Evolutionary conservation across 2,329 filamentous ascomycete species (phyloP).

Genomic region (Penicillium sp.): DNA sequence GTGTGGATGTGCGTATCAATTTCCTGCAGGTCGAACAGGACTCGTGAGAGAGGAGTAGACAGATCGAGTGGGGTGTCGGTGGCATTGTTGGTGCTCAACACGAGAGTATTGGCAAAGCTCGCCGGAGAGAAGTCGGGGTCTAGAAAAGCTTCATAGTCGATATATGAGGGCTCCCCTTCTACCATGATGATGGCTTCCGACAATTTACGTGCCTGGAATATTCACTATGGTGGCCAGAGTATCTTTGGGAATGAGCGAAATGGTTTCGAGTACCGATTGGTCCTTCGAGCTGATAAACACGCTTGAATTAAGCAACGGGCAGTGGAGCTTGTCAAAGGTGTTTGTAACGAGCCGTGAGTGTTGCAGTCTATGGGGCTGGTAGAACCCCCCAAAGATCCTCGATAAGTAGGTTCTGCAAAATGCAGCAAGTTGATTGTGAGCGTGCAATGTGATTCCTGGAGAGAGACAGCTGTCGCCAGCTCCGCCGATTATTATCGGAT

Average conservation of each 20-base stretch:
- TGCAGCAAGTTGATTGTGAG: not conserved
- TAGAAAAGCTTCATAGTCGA: slow-evolving; percentile 93
- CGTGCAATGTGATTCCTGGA: slow-evolving; percentile 5
- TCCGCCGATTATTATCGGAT: slow-evolving; percentile 19
- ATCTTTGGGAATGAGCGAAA: not conserved
- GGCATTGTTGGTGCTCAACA: slow-evolving; percentile 88
- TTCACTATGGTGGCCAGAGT: too few species aligned
- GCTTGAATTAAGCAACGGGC: not conserved
- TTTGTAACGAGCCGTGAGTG: not conserved
- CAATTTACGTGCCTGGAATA: not conserved
- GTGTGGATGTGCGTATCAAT: slow-evolving; percentile 94
- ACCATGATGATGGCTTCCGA: slow-evolving; percentile 33
- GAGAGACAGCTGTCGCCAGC: slow-evolving; percentile 20
- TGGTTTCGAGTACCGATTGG: not conserved
- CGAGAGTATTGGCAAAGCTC: slow-evolving; percentile 83
- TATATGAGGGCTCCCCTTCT: slow-evolving; percentile 69
- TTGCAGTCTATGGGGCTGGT: not conserved
- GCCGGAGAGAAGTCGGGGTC: slow-evolving; percentile 79
- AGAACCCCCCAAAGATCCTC: too few species aligned
- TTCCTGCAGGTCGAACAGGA: slow-evolving; percentile 95
- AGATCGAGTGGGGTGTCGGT: slow-evolving; percentile 89
- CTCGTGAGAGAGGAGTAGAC: slow-evolving; percentile 87
- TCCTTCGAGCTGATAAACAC: not conserved
- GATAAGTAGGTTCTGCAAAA: not conserved
- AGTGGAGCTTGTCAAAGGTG: not conserved